Conservation (phyloP, 805 yeast species). For the Candida jianshihensis region DNA sequence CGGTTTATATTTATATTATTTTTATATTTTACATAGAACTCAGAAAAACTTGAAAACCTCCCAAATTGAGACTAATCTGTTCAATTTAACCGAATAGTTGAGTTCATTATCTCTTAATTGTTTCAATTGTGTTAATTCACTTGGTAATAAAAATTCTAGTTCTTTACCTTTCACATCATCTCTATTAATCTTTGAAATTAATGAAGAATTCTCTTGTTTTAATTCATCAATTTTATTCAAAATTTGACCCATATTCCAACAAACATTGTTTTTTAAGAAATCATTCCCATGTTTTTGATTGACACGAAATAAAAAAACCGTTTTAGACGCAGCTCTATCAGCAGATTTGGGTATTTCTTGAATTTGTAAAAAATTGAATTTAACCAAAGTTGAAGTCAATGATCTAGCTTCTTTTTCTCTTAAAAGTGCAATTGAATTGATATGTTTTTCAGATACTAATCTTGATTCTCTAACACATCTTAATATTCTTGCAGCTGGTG, state of each 20-base stretch:
- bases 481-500: slow-evolving; percentile 61
- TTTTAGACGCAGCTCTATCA: slow-evolving; percentile 86
- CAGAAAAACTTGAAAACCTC: slow-evolving; percentile 40
- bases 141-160: slow-evolving; percentile 60
- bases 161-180: slow-evolving; percentile 87
- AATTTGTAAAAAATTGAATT: slow-evolving; percentile 68
- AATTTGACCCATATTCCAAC: slow-evolving; percentile 39
- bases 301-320: slow-evolving; percentile 76
- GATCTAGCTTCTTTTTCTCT: slow-evolving; percentile 73
- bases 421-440: slow-evolving; percentile 68
- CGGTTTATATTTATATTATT: not conserved
- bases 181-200: slow-evolving; percentile 76
- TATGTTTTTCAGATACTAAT: slow-evolving; percentile 77
- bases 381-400: slow-evolving; percentile 57
- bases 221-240: slow-evolving; percentile 46
- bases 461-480: slow-evolving; percentile 67
- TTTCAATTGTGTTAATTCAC: slow-evolving; percentile 68
- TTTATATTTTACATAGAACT: not conserved
- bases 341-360: slow-evolving; percentile 92
- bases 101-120: slow-evolving; percentile 53
- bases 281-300: slow-evolving; percentile 45
- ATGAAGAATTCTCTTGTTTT: slow-evolving; percentile 54
- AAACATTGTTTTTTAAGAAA: slow-evolving; percentile 38
- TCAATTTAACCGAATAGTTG: slow-evolving; percentile 43
- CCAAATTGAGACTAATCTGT: slow-evolving; percentile 50